Percentiles rank a stretch among this genome's conserved stretches.
Evolutionary conservation across 345 rosid species (phyloP).

Genomic region (Syzygium aromaticum): DNA sequence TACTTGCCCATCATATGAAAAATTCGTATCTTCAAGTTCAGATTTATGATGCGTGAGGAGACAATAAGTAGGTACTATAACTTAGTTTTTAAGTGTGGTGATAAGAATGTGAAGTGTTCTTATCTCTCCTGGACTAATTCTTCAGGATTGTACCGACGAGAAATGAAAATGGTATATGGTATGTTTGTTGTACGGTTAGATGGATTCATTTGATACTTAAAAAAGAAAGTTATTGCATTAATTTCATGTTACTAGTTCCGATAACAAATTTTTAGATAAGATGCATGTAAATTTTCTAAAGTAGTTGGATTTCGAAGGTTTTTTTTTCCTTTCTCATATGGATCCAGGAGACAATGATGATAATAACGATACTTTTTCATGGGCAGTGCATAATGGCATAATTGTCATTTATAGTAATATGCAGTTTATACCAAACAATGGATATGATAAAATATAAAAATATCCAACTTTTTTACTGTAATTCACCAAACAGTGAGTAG

Average conservation of each 20-base stretch:
- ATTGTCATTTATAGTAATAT: background rate
- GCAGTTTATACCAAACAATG: background rate
- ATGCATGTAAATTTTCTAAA: background rate
- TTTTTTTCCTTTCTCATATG: background rate
- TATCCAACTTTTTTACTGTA: background rate
- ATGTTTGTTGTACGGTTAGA: background rate
- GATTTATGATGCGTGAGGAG: background rate
- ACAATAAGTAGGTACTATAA: background rate
- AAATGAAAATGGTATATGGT: background rate
- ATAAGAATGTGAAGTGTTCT: background rate
- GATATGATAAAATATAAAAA: background rate
- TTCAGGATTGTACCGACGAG: background rate
- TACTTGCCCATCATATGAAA: background rate
- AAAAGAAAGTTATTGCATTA: too few relatives aligned
- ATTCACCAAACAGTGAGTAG: background rate
- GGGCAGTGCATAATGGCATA: background rate
- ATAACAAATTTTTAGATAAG: background rate
- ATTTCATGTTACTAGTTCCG: background rate
- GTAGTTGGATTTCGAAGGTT: too few relatives aligned
- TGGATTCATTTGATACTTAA: background rate
- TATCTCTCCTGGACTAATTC: background rate
- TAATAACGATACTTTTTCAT: background rate
- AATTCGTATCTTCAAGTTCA: background rate
- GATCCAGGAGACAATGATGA: background rate
- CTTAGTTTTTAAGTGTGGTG: background rate